Base-by-base conservation (phyloP, 2,329 filamentous ascomycete species). In the Dichotomopilus funicola region DNA sequence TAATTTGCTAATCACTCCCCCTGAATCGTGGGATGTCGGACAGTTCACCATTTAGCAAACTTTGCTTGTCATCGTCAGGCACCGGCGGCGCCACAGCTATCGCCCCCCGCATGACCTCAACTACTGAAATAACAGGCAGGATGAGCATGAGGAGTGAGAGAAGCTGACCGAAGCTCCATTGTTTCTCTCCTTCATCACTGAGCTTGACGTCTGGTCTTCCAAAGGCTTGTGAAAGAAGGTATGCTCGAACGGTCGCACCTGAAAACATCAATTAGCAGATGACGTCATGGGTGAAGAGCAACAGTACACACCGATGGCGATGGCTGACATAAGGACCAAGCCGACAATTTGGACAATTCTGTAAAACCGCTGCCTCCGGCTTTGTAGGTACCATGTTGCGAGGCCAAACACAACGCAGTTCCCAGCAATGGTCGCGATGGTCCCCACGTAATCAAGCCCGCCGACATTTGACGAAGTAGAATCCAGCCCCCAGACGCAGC, bases 371-470 rank as follows among this genome's bases (percentile, higher is more conserved):
- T 80, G 77, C 13, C 69, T 65, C 13, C 78, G 75, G 58, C 73
- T 76, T 64, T 87, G 83, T 40, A 87, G 71, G 63, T 86, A 87
- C 81, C 81, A 86, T 0, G 82, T 83, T 0, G 79, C 78, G 1
- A 85, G 68, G 1, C 68, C 70, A 61, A 87, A 87, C 27, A 86
- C 75, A 38, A 82, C 63, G 38, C 71, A 73, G 63, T 86, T 84
- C 4, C 76, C 79, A 0, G 72, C 78, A 43, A 87, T 82, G 41
- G 85, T 80, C 5, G 75, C 77, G 35, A 85, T 79, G 2, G 84
- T 87, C 2, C 81, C 83, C 0, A 78, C 73, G 56, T 80, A 78
- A 31, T 78, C 80, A 11, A 82, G 61, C 0, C 71, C 74, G 1
- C 70, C 68, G 5, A 72, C 68, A 12, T 48, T 55, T 4, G 61